Evolutionary conservation across 805 yeast genomes (phyloP), one percentile per base, ranked within the genome.

Genomic region (Nakazawaea anatomiae): DNA sequence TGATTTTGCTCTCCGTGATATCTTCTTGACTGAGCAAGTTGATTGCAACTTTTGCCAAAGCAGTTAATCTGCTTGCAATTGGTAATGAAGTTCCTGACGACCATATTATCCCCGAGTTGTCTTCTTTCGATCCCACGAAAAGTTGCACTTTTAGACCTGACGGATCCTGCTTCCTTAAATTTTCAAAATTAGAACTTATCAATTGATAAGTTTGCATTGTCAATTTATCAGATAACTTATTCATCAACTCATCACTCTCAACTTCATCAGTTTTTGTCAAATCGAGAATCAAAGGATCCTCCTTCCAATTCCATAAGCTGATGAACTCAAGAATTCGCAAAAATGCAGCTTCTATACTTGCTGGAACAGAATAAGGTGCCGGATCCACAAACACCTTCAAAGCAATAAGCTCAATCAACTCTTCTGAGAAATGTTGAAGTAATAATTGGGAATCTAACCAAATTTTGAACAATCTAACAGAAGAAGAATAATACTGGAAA

Each of bases 251-350:
- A 36, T 64, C 69, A 28, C 67, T 73, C 6, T 71, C 69, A 50
- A 67, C 65, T 55, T 46, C 60, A 41, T 61, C 66, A 54, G 79
- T 78, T 52, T 74, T 82, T 11, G 85, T 82, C 57, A 89, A 69
- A 60, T 94, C 97, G 54, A 94, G 68, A 49, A 91, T 79, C 54
- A 94, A 69, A 1, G 96, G 86, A 44, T 85, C 89, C 55, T 87
- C 95, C 59, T 80, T 85, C 99, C 99, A 94, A 65, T 94, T 90
- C 99, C 99, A 94, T 42, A 68, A 69, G 29, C 96, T 76, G 43
- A 94, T 65, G 59, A 85, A 87, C 44, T 79, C 72, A 39, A 94
- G 64, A 10, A 84, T 77, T 53, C 94, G 83, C 52, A 88, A 70
- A 63, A 94, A 89, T 5, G 96, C 99, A 50, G 85, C 77, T 55